Base-by-base conservation (phyloP, 2,329 filamentous ascomycete genomes). In the Epichloe gansuensis region DNA sequence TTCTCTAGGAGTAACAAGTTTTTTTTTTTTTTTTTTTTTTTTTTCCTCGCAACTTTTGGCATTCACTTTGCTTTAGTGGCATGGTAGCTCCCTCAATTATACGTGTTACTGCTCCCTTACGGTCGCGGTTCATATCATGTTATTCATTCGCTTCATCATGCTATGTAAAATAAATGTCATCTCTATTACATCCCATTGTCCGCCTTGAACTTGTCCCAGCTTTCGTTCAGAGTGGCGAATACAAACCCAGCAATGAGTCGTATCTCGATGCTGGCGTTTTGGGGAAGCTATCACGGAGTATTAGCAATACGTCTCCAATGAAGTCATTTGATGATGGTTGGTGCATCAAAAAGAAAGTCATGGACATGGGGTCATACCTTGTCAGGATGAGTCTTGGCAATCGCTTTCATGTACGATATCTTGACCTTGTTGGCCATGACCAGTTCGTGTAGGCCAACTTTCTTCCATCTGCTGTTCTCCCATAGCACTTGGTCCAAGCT, bases 361-460 rank as follows among this genome's bases (percentile, higher is more conserved):
- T 11, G 9, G 4, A 31, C 9, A 9, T n/a, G 31, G 8, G 3
- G 9, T 4, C 81, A 69, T 75, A 96, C 93, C 85, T 98, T 98
- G 68, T 98, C 93, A 55, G 93, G 93, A 76, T 98, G 93, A 60
- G 93, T 93, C 76, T 96, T 97, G 11, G 85, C 88, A 76, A 98
- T 97, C 5, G 91, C 93, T 78, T 95, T 96, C 93, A 98, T 97
- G 66, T 98, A 98, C 54, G 87, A 76, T 57, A 98, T 85, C 79
- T 98, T 98, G 66, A 97, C 93, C 75, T 91, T 95, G 59, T 87
- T 89, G 36, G 89, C 83, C 77, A 95, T 79, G 50, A 98, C 85
- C 59, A 98, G 69, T 71, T 98, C 93, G 57, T 90, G 85, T 81
- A 98, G 81, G 35, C 89, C 89, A 52, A 97, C 84, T 73, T 94